Evolutionary conservation across 768 basidiomycete species (phyloP).

Genomic region (Russula ochroleuca): DNA sequence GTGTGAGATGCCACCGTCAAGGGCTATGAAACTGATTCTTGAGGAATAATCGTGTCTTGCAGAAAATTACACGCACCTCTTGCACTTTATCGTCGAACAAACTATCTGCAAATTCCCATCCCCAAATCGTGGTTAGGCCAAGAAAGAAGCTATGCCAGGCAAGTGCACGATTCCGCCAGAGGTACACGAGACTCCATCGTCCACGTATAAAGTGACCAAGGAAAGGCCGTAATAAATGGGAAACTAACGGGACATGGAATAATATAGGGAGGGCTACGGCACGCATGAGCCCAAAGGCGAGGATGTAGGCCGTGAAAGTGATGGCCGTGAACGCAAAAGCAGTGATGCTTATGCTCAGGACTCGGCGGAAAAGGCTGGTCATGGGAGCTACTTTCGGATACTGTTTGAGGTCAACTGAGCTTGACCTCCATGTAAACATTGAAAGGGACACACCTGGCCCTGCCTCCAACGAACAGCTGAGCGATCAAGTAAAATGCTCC

Average conservation of each 20-base stretch:
- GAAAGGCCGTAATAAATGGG: conserved; percentile 52
- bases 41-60: neutral
- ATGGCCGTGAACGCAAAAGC: conserved; percentile 8
- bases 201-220: conserved; percentile 59
- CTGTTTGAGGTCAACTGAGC: conserved; percentile 14
- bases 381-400: conserved; percentile 30
- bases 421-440: neutral
- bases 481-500: conserved; percentile 61
- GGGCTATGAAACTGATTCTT: conserved; percentile 37
- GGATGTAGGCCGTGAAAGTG: conserved; percentile 36
- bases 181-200: conserved; percentile 50
- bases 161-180: conserved; percentile 43
- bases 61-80: conserved; percentile 41
- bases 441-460: neutral
- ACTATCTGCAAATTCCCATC: conserved; percentile 61
- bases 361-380: conserved; percentile 21
- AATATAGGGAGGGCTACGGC: conserved; percentile 48
- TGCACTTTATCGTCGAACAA: conserved; percentile 58
- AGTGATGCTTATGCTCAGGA: conserved; percentile 4
- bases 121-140: conserved; percentile 46
- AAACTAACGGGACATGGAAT: conserved; percentile 52
- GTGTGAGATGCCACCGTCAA: conserved; percentile 43
- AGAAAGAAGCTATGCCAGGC: conserved; percentile 48
- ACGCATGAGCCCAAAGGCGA: conserved; percentile 49
- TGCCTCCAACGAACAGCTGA: conserved; percentile 39